Percentiles rank a stretch among this genome's conserved stretches.
Evolutionary conservation across 345 rosid species (phyloP).

Genomic region (Turritis glabra): DNA sequence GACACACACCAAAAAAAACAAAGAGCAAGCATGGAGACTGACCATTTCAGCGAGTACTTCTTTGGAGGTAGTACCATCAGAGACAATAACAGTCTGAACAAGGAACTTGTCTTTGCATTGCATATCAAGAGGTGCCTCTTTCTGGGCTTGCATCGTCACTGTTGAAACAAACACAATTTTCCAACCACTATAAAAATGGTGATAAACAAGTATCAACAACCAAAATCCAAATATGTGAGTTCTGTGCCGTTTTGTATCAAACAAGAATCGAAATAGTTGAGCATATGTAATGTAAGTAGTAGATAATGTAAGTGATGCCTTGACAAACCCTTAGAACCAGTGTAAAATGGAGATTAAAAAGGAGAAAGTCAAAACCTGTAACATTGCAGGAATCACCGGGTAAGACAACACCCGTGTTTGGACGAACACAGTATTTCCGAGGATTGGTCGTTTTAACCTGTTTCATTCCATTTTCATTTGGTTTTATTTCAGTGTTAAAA

Average conservation of each 20-base stretch:
- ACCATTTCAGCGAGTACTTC: conserved; percentile 66
- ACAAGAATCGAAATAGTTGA: too few relatives aligned
- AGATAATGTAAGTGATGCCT: too few relatives aligned
- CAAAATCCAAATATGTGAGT: too few relatives aligned
- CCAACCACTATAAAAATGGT: not conserved
- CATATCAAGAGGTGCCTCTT: conserved; percentile 78
- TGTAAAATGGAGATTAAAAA: too few relatives aligned
- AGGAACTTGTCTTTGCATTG: conserved; percentile 94
- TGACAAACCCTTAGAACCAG: too few relatives aligned
- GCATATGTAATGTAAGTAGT: too few relatives aligned
- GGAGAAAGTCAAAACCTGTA: conserved; percentile 46
- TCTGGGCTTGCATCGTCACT: conserved; percentile 95
- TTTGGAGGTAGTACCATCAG: conserved; percentile 59
- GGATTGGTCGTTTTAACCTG: conserved; percentile 93
- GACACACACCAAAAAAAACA: not conserved
- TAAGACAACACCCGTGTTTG: conserved; percentile 70
- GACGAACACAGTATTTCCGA: conserved; percentile 81
- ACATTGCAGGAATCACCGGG: conserved; percentile 68
- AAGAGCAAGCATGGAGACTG: not conserved
- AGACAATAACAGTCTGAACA: conserved; percentile 65
- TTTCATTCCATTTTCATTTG: too few relatives aligned
- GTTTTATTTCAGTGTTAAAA: too few relatives aligned
- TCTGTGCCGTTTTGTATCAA: not conserved
- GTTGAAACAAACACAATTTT: conserved; percentile 25
- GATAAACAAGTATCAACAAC: not conserved